A percentile compares a stretch with the other conserved stretches of the same genome.
These are phyloP conservation scores for Stentor coeruleus DNA, from an alignment of 73 alveolate species.

Conservation along the genomic window DNA sequence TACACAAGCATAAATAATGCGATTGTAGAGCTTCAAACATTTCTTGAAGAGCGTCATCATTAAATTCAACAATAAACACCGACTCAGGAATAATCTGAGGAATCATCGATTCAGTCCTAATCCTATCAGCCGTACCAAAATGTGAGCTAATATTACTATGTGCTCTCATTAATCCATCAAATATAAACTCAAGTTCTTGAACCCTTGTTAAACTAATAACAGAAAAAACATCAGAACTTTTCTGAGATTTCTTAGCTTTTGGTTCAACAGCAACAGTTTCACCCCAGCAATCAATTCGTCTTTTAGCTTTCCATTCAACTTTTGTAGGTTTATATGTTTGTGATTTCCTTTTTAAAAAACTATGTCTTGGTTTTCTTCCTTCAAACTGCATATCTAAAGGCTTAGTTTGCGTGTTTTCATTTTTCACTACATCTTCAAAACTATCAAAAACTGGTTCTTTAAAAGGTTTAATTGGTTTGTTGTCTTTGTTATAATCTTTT, in stretches of 20 bases:
- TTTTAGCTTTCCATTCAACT: slow-evolving; percentile 16
- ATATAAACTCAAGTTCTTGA: not conserved
- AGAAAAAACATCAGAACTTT: no score
- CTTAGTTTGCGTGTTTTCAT: not conserved
- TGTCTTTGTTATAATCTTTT: not conserved
- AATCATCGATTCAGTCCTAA: not conserved
- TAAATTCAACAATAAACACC: not conserved
- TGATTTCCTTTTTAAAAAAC: slow-evolving; percentile 10
- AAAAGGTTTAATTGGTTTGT: not conserved
- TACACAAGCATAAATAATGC: slow-evolving; percentile 5
- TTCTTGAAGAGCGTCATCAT: not conserved
- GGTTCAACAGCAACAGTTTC: not conserved
- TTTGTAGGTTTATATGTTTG: slow-evolving; percentile 14
- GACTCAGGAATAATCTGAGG: not conserved
- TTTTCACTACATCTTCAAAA: not conserved
- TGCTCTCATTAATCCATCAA: not conserved
- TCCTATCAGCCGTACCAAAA: not conserved
- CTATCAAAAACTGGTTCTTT: not conserved
- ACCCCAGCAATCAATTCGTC: slow-evolving; percentile 14
- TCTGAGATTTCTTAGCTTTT: not conserved
- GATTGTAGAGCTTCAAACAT: not conserved
- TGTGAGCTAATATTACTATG: not conserved
- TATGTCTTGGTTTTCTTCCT: not conserved
- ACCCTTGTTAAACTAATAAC: not conserved
- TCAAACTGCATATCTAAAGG: not conserved